A percentile compares a stretch with the other conserved stretches of the same genome.
Evolutionary conservation across 2,329 filamentous ascomycete species (phyloP).

Genomic region (Pyrenochaeta sp.): DNA sequence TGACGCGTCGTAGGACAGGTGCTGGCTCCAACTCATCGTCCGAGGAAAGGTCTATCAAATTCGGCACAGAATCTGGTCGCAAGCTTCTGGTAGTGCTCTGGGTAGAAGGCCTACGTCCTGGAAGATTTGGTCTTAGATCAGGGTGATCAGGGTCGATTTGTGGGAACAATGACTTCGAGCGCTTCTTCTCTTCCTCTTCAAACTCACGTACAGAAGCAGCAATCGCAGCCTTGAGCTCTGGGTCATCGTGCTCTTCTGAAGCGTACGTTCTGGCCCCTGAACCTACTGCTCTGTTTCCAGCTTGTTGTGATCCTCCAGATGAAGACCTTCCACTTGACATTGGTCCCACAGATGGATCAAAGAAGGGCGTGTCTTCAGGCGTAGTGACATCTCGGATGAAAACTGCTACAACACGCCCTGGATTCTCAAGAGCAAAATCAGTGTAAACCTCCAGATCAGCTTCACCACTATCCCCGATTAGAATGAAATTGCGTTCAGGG

Average conservation of each 20-base stretch:
- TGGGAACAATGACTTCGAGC: constrained; percentile 42
- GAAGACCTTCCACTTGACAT: constrained; percentile 40
- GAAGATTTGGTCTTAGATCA: constrained; percentile 43
- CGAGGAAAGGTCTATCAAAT: constrained; percentile 58
- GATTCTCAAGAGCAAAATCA: constrained; percentile 85
- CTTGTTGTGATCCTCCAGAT: constrained; percentile 25
- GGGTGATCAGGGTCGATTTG: constrained; percentile 46
- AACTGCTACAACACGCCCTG: constrained; percentile 80
- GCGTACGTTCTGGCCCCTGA: constrained; percentile 19
- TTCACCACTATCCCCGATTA: constrained; percentile 95
- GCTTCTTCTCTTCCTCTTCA: constrained; percentile 50
- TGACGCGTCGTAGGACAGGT: constrained; percentile 29
- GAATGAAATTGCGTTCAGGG: constrained; percentile 83
- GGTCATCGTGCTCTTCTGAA: constrained; percentile 54
- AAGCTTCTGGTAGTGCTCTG: constrained; percentile 30
- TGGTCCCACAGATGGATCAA: constrained; percentile 68
- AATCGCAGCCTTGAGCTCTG: constrained; percentile 57
- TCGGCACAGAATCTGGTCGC: constrained; percentile 37
- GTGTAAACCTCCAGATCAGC: constrained; percentile 97
- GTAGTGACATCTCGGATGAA: constrained; percentile 98
- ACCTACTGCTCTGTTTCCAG: constrained; percentile 12
- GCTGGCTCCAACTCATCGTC: constrained; percentile 44
- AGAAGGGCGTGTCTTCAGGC: constrained; percentile 74
- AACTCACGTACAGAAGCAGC: constrained; percentile 56
- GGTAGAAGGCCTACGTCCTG: constrained; percentile 33